phyloP scores from a whole-genome alignment of 139 green algal genomes.

The Nannochloris sp. region DNA sequence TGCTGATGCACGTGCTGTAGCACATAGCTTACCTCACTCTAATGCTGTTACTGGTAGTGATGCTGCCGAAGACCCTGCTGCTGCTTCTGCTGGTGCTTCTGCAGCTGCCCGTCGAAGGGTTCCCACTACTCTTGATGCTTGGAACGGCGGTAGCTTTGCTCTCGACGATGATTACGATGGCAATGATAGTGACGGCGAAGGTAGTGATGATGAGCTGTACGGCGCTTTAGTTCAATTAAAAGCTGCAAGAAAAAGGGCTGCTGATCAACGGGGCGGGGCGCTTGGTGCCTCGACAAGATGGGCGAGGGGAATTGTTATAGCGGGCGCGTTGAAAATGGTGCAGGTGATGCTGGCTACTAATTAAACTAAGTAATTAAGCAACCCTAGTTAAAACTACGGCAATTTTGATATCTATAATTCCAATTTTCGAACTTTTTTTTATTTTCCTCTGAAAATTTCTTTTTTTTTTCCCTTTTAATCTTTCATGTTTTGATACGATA shows the following conservation, averaged over 20 bases:
- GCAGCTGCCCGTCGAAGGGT: too few relatives aligned
- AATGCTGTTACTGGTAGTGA: neutral
- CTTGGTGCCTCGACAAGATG: neutral
- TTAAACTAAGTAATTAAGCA: neutral
- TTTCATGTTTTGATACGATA: neutral
- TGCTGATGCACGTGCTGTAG: neutral
- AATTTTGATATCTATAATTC: neutral
- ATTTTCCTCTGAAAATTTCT: neutral
- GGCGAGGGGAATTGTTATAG: neutral
- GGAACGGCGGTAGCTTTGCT: neutral
- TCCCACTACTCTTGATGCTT: neutral
- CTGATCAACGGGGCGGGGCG: too few relatives aligned
- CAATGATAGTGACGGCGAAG: neutral
- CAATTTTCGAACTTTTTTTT: neutral
- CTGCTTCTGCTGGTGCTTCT: neutral
- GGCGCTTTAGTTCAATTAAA: neutral
- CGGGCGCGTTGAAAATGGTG: constrained; percentile 3
- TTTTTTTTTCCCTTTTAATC: neutral
- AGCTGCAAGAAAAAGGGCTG: neutral
- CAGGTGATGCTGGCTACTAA: neutral
- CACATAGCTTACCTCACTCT: neutral
- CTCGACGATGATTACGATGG: neutral
- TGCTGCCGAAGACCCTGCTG: neutral
- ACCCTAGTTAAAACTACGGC: neutral
- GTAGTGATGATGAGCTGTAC: constrained; percentile 8